Evolutionary conservation across 306 rosid genomes (phyloP).

Genomic region (Dalbergia cultrata): DNA sequence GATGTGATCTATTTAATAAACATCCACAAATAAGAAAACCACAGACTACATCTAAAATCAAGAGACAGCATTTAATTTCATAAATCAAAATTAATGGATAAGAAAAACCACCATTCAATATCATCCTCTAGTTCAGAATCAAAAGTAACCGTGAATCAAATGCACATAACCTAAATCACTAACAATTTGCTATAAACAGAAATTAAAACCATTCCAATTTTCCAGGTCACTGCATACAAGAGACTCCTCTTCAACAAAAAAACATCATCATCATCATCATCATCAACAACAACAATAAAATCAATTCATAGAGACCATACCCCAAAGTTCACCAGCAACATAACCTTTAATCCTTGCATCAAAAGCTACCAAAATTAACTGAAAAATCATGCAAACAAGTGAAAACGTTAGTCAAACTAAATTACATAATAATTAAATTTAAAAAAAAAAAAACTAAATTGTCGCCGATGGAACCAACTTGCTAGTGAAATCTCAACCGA

Average conservation of each 20-base stretch:
- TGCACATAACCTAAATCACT: background rate
- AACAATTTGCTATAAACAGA: too few species aligned
- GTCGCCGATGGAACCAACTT: background rate
- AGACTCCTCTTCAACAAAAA: background rate
- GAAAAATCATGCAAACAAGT: background rate
- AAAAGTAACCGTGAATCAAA: background rate
- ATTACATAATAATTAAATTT: background rate
- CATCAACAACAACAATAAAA: background rate
- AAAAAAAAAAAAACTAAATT: background rate
- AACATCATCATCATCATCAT: background rate
- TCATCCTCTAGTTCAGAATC: background rate
- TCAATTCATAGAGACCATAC: background rate
- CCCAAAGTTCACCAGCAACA: background rate
- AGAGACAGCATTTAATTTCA: background rate
- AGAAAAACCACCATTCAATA: background rate
- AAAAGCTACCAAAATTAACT: background rate
- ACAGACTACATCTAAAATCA: background rate
- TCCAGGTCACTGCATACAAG: background rate
- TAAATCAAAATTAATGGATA: background rate
- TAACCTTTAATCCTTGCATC: background rate
- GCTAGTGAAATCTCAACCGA: background rate
- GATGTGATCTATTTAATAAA: background rate
- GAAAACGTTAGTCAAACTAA: background rate
- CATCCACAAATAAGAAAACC: background rate
- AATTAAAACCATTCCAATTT: background rate